Evolutionary conservation across 2,329 filamentous ascomycete species (phyloP), one percentile per base, ranked within the genome.

Genomic region (Colletotrichum tropicale): DNA sequence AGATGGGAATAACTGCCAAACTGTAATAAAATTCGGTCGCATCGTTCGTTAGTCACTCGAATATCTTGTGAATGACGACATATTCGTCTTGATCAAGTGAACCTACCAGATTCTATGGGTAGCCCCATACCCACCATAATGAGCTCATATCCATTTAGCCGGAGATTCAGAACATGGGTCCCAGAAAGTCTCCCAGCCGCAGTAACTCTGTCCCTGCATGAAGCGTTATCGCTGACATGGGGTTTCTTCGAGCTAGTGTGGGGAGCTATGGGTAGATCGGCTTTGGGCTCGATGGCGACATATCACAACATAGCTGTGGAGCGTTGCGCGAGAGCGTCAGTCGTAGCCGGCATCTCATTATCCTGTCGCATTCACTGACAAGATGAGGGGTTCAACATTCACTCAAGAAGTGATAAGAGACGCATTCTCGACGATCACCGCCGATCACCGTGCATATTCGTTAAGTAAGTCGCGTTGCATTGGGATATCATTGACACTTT

Each of bases 231-330:
- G 2, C 10, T n/a, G 43, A 60, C 43, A n/a, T 65, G 24, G 71
- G 43, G 26, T 24, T 15, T 55, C 15, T 30, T 21, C 58, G 58
- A 32, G n/a, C 18, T n/a, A 32, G 43, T 16, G 60, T 32, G 68
- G 30, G n/a, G 26, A 48, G 24, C 15, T 68, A 16, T 24, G 32
- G 26, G 8, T 36, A 36, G 32, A 34, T 32, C 52, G 26, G 28
- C 8, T 15, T 9, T 28, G 21, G 55, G 16, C 32, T 18, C 58
- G 65, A 76, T 76, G 62, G 70, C 74, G 74, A 76, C 74, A 76
- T 74, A 74, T 76, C 70, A 55, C 64, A 73, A 73, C 72, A 69
- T 68, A 28, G 38, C 0, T 30, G 71, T 70, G 58, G 48, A 60
- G 34, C 28, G 21, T 75, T 55, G 32, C 73, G 69, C 62, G 52